These are phyloP conservation scores for Leptographium galeiforme DNA, from an alignment of 2,329 filamentous ascomycete genomes.

Conservation along the genomic window DNA sequence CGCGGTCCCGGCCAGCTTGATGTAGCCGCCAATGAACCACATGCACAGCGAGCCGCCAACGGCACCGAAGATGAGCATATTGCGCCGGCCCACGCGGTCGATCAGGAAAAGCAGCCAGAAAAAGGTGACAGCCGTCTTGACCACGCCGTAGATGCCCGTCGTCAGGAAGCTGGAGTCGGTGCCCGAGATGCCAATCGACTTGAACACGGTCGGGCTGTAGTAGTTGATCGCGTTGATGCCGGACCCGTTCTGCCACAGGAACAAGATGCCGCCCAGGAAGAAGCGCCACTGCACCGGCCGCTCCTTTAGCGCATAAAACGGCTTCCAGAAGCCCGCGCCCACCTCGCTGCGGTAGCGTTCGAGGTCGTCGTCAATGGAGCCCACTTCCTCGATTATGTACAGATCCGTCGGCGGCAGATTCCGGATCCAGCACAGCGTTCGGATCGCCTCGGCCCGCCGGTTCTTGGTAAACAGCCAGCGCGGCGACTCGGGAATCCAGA, in stretches of 20 bases:
- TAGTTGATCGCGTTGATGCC: slow-evolving; percentile 75
- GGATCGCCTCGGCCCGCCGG: slow-evolving; percentile 6
- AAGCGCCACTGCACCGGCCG: slow-evolving; percentile 55
- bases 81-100: slow-evolving; percentile 40
- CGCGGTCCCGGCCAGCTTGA: slow-evolving; percentile 29
- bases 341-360: slow-evolving; percentile 49
- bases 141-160: slow-evolving; percentile 64
- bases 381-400: slow-evolving; percentile 63
- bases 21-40: slow-evolving; percentile 51
- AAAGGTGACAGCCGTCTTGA: slow-evolving; percentile 57
- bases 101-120: slow-evolving; percentile 58
- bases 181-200: slow-evolving; percentile 31
- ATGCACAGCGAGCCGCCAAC: slow-evolving; percentile 38
- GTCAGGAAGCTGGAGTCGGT: slow-evolving; percentile 37
- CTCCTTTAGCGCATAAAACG: slow-evolving; percentile 45
- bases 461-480: slow-evolving; percentile 16
- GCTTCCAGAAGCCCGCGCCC: slow-evolving; percentile 62
- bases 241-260: slow-evolving; percentile 65
- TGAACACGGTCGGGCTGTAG: slow-evolving; percentile 57
- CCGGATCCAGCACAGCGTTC: slow-evolving; percentile 44
- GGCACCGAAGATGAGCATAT: slow-evolving; percentile 51
- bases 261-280: slow-evolving; percentile 59
- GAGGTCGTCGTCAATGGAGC: slow-evolving; percentile 55
- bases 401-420: slow-evolving; percentile 39
- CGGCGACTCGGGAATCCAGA: slow-evolving; percentile 29